Conservation (phyloP, 139 green algal species). For the Chlamydomonas incerta region DNA sequence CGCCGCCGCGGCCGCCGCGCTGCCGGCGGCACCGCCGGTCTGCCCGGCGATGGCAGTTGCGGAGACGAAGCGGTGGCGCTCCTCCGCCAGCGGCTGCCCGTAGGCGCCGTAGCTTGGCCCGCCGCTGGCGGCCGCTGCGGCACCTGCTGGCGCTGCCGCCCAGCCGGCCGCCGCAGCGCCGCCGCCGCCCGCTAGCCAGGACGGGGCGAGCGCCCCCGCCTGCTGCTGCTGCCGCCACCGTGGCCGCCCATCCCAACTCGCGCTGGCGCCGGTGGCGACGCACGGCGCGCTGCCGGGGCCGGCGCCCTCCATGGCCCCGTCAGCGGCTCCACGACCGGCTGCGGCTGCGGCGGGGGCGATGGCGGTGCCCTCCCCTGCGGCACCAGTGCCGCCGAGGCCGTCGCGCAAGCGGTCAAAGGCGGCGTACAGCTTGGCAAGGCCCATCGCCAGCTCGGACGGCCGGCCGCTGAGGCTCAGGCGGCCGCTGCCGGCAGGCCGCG, state of each 20-base stretch:
- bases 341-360: neutral
- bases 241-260: too few relatives aligned
- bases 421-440: conserved; percentile 2
- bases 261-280: too few relatives aligned
- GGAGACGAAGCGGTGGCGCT: neutral
- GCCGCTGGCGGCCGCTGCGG: too few relatives aligned
- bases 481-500: too few relatives aligned
- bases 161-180: neutral
- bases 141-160: neutral
- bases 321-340: neutral
- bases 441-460: neutral
- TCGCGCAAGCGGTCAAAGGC: neutral
- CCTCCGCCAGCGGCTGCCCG: too few relatives aligned
- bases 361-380: too few relatives aligned
- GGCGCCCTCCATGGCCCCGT: too few relatives aligned
- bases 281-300: neutral
- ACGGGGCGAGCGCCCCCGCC: neutral
- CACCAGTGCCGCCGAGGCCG: neutral
- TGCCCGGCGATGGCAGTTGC: neutral
- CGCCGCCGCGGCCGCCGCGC: too few relatives aligned
- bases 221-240: neutral
- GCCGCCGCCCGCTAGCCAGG: neutral
- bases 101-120: too few relatives aligned
- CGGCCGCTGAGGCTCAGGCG: too few relatives aligned
- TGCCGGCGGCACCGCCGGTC: neutral